Conservation (phyloP, 2,329 filamentous ascomycete species). For the Colletotrichum orbiculare region DNA sequence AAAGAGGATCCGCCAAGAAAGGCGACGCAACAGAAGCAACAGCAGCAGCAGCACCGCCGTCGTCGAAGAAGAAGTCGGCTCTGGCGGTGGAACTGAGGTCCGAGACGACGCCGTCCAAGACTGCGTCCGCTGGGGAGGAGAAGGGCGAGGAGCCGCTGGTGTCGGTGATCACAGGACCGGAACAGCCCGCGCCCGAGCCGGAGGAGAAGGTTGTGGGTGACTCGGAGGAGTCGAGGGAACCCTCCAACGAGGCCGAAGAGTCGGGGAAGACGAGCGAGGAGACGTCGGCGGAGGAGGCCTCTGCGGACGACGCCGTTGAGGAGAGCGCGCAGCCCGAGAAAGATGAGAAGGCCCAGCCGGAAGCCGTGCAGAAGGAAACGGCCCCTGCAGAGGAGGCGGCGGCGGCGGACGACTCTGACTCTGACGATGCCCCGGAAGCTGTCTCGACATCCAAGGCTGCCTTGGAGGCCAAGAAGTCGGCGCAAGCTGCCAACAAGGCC, state of each 20-base stretch:
- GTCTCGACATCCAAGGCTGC: slow-evolving; percentile 65
- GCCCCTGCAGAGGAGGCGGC: slow-evolving; percentile 47
- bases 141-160: background rate
- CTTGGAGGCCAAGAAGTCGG: slow-evolving; percentile 56
- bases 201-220: slow-evolving; percentile 35
- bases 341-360: slow-evolving; percentile 13
- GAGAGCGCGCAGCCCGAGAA: slow-evolving; percentile 32
- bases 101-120: slow-evolving; percentile 11
- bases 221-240: slow-evolving; percentile 27
- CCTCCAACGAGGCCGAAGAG: slow-evolving; percentile 9
- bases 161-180: slow-evolving; percentile 34
- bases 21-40: slow-evolving; percentile 15
- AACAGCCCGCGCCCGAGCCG: slow-evolving; percentile 32
- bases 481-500: slow-evolving; percentile 59
- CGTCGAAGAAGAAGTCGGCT: slow-evolving; percentile 26
- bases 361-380: no score
- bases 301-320: slow-evolving; percentile 34
- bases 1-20: slow-evolving; percentile 21
- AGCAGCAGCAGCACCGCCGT: background rate
- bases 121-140: background rate
- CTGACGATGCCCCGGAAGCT: slow-evolving; percentile 68
- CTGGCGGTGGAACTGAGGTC: slow-evolving; percentile 30
- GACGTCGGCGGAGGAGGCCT: slow-evolving; percentile 25
- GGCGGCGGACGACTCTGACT: slow-evolving; percentile 58
- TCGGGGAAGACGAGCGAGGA: background rate